These are phyloP conservation scores for Nannizzia gypsea DNA, from an alignment of 2,329 filamentous ascomycete genomes.

Conservation along the genomic window DNA sequence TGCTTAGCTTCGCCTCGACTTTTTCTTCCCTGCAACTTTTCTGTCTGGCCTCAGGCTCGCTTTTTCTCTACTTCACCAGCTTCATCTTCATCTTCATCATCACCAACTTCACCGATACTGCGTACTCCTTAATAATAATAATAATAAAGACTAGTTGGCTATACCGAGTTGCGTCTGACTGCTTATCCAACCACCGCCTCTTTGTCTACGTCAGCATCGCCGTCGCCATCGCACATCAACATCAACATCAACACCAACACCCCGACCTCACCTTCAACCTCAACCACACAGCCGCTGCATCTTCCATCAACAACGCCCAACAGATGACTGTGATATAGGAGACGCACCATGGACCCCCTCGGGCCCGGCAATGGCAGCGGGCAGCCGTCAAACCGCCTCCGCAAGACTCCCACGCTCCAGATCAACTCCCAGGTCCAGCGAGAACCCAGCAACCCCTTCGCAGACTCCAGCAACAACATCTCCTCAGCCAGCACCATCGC, in stretches of 20 bases:
- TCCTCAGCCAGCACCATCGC: neutral
- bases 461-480: neutral
- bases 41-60: no score
- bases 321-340: neutral
- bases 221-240: neutral
- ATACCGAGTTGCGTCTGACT: no score
- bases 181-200: neutral
- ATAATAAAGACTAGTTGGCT: no score
- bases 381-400: neutral
- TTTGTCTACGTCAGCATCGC: neutral
- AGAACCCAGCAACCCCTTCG: neutral
- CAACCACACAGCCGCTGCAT: no score
- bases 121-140: neutral
- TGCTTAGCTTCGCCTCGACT: neutral
- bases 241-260: neutral
- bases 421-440: conserved; percentile 2
- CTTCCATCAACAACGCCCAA: neutral
- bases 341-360: neutral
- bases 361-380: neutral
- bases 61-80: no score
- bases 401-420: conserved; percentile 1
- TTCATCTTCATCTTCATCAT: neutral
- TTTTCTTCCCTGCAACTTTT: neutral
- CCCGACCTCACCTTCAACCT: neutral
- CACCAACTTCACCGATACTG: neutral